These are phyloP conservation scores for Guillardia theta DNA, from an alignment of 78 protist species.

Conservation along the genomic window DNA sequence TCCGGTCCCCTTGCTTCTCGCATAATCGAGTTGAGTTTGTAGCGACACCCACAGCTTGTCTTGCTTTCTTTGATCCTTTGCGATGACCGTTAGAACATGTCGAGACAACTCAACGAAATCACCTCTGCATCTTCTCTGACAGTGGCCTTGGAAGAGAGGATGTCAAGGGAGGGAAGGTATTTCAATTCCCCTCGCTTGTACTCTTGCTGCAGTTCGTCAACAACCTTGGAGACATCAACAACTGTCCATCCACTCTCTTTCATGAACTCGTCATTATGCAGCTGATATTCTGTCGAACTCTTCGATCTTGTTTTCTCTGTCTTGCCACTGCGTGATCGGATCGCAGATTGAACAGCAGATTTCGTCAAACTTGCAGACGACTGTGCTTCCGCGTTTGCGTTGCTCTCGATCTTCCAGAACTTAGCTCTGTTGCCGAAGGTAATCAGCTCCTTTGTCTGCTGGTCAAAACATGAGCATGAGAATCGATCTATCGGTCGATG, in stretches of 20 bases:
- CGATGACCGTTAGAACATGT: too few relatives aligned
- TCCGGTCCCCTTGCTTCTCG: not conserved
- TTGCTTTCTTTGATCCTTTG: too few relatives aligned
- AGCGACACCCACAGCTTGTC: not conserved
- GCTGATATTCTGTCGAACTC: too few relatives aligned
- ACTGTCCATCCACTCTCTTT: not conserved
- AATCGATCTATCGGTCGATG: not conserved
- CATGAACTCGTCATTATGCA: not conserved
- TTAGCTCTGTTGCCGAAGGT: not conserved
- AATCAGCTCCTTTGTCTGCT: not conserved
- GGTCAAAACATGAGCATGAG: not conserved
- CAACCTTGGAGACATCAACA: not conserved
- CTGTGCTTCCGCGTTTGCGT: too few relatives aligned
- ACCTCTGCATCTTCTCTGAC: too few relatives aligned
- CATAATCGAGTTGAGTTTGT: not conserved
- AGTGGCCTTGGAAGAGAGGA: too few relatives aligned
- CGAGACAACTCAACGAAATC: too few relatives aligned
- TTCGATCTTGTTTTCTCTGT: too few relatives aligned
- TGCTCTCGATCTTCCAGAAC: not conserved
- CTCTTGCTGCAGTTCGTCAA: not conserved
- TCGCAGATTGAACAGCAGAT: too few relatives aligned
- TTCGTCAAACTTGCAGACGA: too few relatives aligned
- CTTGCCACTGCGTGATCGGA: too few relatives aligned
- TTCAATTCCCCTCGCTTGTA: not conserved
- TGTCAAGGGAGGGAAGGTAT: too few relatives aligned